A percentile compares a stretch with the other conserved stretches of the same genome.
Evolutionary conservation across 2,329 filamentous ascomycete genomes (phyloP).

Genomic region (Cercospora sp.): DNA sequence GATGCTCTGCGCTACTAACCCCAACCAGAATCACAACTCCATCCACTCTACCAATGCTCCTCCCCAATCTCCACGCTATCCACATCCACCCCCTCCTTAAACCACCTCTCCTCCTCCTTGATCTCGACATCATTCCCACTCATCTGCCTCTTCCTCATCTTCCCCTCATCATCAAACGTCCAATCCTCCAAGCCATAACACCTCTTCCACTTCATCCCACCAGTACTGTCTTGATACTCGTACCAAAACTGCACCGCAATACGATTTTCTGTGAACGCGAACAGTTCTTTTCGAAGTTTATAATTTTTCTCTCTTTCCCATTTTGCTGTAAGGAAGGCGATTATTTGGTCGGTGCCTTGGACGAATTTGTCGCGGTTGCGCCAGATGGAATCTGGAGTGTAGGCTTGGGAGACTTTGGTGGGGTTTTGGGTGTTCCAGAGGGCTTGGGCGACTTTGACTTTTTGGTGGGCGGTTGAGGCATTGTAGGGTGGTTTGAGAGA

Average conservation of each 20-base stretch:
- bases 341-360: constrained; percentile 66
- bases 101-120: constrained; percentile 65
- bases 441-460: constrained; percentile 82
- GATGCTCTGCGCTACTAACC: too few relatives aligned
- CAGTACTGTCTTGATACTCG: constrained; percentile 57
- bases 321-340: constrained; percentile 68
- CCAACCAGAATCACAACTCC: neutral
- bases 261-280: constrained; percentile 71
- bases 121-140: constrained; percentile 72
- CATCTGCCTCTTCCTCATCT: constrained; percentile 75
- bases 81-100: constrained; percentile 67
- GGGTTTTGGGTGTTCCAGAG: constrained; percentile 80
- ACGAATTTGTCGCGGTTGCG: constrained; percentile 74
- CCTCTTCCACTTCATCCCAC: constrained; percentile 70
- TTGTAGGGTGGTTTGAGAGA: constrained; percentile 70
- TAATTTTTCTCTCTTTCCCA: constrained; percentile 74
- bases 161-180: constrained; percentile 69
- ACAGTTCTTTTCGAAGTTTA: constrained; percentile 77
- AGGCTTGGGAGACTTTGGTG: constrained; percentile 65
- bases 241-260: constrained; percentile 76
- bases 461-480: constrained; percentile 66
- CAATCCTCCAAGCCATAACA: constrained; percentile 82
- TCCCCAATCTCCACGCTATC: constrained; percentile 66
- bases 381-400: constrained; percentile 77
- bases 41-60: constrained; percentile 59